Evolutionary conservation across 2,329 filamentous ascomycete species (phyloP), one percentile per base, ranked within the genome.

Genomic region (Calcarisporium arbuscula): DNA sequence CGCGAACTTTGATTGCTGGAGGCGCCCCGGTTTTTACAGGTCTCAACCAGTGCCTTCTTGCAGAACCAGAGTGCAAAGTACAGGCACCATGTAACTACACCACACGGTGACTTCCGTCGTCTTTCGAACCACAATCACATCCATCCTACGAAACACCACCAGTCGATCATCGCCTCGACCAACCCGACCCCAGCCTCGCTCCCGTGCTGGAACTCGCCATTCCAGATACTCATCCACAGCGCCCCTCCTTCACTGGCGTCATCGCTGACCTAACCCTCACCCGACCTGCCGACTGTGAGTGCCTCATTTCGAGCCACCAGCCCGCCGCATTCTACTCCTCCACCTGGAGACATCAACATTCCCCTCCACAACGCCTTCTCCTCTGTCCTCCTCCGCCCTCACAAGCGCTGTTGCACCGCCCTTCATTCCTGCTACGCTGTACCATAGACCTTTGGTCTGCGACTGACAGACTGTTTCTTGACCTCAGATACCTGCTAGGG

Each of bases 221-320:
- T 27, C 25, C n/a, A 27, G 25, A 6, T 14, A 12, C 25, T 19
- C 10, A 17, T 21, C 19, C 18, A 14, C 28, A 19, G 18, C 14
- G 28, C 14, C 18, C 12, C 28, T 6, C 37, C 45, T 51, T 50
- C 50, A 50, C 53, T 52, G 54, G 47, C 56, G 56, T 59, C 53
- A 58, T 57, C 50, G 53, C 56, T 60, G 57, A 59, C 57, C 54
- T 58, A 58, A 57, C 52, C 54, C 52, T 54, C 48, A 52, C 37
- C 46, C 53, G 46, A 45, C 48, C 48, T 45, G 46, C 46, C 40
- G 44, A 52, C 45, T 53, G 47, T 51, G 53, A 50, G 56, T 57
- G 50, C 52, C 54, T 58, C 54, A 56, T 50, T 57, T 57, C 53
- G 53, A 58, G 46, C 47, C 48, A 50, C 51, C 48, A 32, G 19